phyloP scores from a whole-genome alignment of 179 eudicot species.

The Gypsophila paniculata region DNA sequence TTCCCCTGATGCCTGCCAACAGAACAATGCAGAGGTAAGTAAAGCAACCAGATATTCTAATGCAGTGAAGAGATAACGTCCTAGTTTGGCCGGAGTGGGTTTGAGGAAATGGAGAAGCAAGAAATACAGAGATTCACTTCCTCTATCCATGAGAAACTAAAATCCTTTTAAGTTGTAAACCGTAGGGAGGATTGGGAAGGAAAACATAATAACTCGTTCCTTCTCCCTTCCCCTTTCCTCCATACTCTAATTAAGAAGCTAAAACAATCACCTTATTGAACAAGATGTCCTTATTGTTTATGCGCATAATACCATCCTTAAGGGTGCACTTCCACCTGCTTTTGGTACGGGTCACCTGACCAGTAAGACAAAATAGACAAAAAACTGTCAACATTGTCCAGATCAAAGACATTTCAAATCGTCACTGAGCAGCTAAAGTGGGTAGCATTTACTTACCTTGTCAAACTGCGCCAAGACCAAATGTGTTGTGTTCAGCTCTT shows the following conservation, averaged over 20 bases:
- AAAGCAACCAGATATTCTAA: neutral
- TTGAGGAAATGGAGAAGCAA: neutral
- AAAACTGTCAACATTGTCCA: neutral
- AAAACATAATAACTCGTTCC: too few species aligned
- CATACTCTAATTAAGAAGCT: neutral
- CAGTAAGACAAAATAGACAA: neutral
- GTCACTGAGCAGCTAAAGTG: constrained; percentile 1
- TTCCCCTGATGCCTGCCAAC: constrained; percentile 53
- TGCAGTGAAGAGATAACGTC: neutral
- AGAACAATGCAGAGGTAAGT: constrained; percentile 9
- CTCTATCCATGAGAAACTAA: neutral
- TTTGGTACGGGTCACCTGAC: constrained; percentile 82
- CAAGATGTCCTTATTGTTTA: constrained; percentile 79
- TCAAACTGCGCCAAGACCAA: constrained; percentile 95
- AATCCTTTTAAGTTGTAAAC: neutral
- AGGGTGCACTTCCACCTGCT: constrained; percentile 92
- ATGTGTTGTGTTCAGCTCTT: constrained; percentile 81
- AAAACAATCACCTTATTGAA: constrained; percentile 69
- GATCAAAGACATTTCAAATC: neutral
- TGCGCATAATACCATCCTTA: constrained; percentile 95
- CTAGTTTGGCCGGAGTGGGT: neutral
- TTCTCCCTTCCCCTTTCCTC: too few species aligned
- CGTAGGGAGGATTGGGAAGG: neutral
- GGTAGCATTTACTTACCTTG: constrained; percentile 45
- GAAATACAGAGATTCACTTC: neutral